Conservation (phyloP, 306 rosid genomes). For the Casuarina cunninghamiana region DNA sequence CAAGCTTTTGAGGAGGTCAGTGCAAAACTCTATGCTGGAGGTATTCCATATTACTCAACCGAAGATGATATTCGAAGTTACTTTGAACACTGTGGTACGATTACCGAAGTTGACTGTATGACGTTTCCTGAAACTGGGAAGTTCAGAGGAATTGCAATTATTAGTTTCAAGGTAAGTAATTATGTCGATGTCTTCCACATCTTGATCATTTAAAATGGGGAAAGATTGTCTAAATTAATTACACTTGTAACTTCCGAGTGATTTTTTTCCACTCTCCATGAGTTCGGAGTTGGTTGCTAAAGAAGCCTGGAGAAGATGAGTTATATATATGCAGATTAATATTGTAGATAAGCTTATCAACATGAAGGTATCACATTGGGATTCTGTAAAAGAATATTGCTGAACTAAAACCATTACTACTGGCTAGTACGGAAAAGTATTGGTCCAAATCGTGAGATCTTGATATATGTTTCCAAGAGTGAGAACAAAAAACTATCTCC, state of each 20-base stretch:
- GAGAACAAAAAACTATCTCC: background rate
- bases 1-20: slow-evolving; percentile 42
- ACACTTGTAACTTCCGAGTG: background rate
- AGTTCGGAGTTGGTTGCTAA: background rate
- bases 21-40: slow-evolving; percentile 88
- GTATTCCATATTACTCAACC: slow-evolving; percentile 88
- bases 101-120: slow-evolving; percentile 88
- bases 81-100: slow-evolving; percentile 84
- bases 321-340: background rate
- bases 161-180: slow-evolving; percentile 73
- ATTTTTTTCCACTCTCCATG: background rate
- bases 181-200: slow-evolving; percentile 1
- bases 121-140: slow-evolving; percentile 88
- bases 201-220: background rate
- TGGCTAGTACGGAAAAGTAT: background rate
- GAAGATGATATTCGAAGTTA: slow-evolving; percentile 93
- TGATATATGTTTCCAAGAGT: background rate
- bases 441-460: background rate
- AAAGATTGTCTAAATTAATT: background rate
- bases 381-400: background rate
- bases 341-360: background rate
- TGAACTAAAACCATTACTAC: background rate
- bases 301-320: background rate
- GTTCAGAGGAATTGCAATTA: slow-evolving; percentile 89
- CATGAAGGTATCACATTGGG: too few relatives aligned